phyloP scores from a whole-genome alignment of 1,284 basidiomycete genomes.

The Trichosporon coremiiforme region DNA sequence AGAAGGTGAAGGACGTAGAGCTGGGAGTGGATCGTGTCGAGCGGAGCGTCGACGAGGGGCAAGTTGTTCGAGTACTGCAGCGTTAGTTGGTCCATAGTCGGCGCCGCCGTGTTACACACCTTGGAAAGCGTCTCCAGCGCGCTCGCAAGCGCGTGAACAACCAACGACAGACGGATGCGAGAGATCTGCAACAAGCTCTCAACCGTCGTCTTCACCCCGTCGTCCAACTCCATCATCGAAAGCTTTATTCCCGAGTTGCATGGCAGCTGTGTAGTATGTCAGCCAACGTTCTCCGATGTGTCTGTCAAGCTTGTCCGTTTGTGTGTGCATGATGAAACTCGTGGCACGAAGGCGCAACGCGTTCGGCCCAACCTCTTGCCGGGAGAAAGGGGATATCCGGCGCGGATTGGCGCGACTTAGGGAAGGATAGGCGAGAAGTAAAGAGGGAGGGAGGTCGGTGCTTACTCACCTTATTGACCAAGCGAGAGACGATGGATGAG shows the following conservation, averaged over 20 bases:
- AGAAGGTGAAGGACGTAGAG: constrained; percentile 85
- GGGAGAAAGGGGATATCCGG: background rate
- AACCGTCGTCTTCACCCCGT: constrained; percentile 70
- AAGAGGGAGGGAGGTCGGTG: background rate
- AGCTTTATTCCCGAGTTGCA: constrained; percentile 75
- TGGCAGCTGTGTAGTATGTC: constrained; percentile 65
- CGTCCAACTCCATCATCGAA: constrained; percentile 72
- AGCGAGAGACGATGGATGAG: constrained; percentile 40
- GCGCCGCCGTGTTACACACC: constrained; percentile 57
- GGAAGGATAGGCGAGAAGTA: background rate
- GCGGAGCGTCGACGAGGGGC: constrained; percentile 58
- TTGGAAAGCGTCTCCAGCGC: constrained; percentile 74
- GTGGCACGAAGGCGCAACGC: background rate
- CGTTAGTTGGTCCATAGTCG: constrained; percentile 39
- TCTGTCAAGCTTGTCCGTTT: background rate
- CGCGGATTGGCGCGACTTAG: background rate
- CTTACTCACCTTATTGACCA: constrained; percentile 50
- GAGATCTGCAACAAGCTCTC: constrained; percentile 77
- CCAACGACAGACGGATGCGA: constrained; percentile 71
- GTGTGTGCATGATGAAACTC: background rate
- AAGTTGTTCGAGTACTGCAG: constrained; percentile 50
- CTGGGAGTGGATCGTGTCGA: constrained; percentile 83
- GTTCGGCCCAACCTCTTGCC: background rate
- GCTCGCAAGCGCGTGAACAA: constrained; percentile 73
- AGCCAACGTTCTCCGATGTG: constrained; percentile 13